Base-by-base conservation (phyloP, 345 rosid species). In the Citrus cavaleriei region DNA sequence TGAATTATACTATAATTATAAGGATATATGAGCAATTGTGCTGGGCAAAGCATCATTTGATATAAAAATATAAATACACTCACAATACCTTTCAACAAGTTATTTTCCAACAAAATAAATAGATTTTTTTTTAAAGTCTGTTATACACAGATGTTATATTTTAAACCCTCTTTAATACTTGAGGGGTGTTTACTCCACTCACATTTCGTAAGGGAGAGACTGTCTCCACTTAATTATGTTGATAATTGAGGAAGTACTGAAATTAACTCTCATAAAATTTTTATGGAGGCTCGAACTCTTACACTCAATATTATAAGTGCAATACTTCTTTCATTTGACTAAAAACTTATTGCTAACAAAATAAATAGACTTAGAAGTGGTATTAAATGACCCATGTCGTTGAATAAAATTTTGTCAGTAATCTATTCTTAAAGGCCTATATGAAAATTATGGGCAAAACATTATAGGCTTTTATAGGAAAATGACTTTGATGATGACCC, bases 311-410 rank as follows among this genome's bases (percentile, higher is more conserved):
- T 30, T 30, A 0, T 30, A 30, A 30, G 4, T 30, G 4, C 0
- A 30, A 3, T 0, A 0, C 4, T 32, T 32, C 0, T 32, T 0
- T 0, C 0, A 0, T 4, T 32, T 0, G 34, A 32, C 34, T 0
- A 32, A 30, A 30, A 30, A 0, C 0, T 0, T 30, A 0, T 30
- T 0, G 4, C 0, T 32, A 16, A 51, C 22, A 51, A 51, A 51
- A 51, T 14, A 25, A n/a, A 10, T 8, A 24, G 18, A 24, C 38
- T 2, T 16, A 24, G 7, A 27, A 4, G 16, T 46, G 49, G 59
- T 21, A 28, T 28, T 54, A 18, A 72, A 54, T 54, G 25, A 54
- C 62, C 62, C 42, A 54, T 4, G 38, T 49, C 16, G 27, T 22
- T 49, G 27, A 14, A 71, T 28, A 49, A 51, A 42, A 71, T 18